These are phyloP conservation scores for Aegilops umbellulata DNA, from an alignment of 176 grass and related monocot genomes.

Conservation along the genomic window DNA sequence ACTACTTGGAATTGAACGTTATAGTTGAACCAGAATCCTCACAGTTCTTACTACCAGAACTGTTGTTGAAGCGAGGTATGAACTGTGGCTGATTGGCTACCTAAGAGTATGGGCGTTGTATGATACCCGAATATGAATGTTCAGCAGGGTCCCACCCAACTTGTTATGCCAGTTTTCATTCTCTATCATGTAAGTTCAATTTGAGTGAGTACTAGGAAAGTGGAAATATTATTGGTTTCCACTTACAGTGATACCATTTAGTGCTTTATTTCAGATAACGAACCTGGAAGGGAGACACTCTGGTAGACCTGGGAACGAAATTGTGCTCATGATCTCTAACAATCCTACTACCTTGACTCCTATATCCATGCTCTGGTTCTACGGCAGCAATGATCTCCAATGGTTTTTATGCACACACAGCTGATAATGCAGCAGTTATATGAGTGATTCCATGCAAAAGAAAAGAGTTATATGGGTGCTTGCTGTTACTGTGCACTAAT, in stretches of 20 bases:
- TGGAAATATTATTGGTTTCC: not conserved
- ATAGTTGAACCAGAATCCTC: not conserved
- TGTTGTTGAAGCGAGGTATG: not conserved
- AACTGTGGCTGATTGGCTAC: not conserved
- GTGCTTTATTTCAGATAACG: constrained; percentile 15
- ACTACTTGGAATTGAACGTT: not conserved
- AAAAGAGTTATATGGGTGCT: not conserved
- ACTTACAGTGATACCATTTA: constrained; percentile 10
- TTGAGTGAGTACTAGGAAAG: constrained; percentile 8
- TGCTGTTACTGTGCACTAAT: not conserved
- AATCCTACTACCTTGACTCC: constrained; percentile 35
- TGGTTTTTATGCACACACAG: not conserved
- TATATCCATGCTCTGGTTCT: constrained; percentile 29
- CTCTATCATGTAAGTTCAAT: not conserved
- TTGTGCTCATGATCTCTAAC: constrained; percentile 38
- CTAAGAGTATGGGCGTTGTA: not conserved
- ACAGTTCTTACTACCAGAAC: not conserved
- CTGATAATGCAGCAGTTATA: not conserved
- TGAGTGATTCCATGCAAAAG: too few relatives aligned
- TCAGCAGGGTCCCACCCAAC: not conserved
- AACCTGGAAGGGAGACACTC: constrained; percentile 2
- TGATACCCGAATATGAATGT: constrained; percentile 2
- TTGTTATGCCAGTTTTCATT: not conserved
- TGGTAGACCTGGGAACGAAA: not conserved
- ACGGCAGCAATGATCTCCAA: not conserved